phyloP scores from a whole-genome alignment of 352 stramenopile species.

The Pythium aristosporum region DNA sequence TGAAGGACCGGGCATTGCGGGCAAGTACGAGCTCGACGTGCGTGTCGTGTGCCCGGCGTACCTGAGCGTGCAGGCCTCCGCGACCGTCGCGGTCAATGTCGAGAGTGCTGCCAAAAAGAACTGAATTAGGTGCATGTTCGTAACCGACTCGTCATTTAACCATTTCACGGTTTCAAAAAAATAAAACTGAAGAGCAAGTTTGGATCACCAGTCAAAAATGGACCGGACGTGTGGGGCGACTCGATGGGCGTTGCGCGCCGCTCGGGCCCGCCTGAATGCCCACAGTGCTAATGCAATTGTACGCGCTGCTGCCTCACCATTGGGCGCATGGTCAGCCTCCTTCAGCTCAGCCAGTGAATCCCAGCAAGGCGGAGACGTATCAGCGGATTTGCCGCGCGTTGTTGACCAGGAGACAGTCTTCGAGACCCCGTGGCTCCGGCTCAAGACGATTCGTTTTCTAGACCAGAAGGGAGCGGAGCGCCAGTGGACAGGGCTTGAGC shows the following conservation, averaged over 20 bases:
- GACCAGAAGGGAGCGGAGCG: conserved; percentile 47
- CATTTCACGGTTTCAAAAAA: not conserved
- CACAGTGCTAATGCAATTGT: not conserved
- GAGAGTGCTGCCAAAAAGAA: conserved; percentile 29
- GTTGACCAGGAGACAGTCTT: conserved; percentile 54
- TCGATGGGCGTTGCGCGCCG: no score
- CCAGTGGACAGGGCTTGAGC: conserved; percentile 63
- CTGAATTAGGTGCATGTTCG: conserved; percentile 10
- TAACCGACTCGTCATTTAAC: not conserved
- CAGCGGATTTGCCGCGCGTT: conserved; percentile 37
- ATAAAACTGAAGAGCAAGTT: not conserved
- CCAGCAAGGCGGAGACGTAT: not conserved
- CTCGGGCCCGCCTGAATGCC: not conserved
- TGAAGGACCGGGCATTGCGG: conserved; percentile 56
- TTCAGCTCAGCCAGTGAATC: not conserved
- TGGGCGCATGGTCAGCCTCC: not conserved
- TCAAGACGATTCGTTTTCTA: conserved; percentile 71
- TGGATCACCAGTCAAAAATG: not conserved
- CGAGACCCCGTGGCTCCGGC: conserved; percentile 59
- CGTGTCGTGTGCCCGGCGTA: conserved; percentile 65
- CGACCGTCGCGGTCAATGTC: conserved; percentile 40
- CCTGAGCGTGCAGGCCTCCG: conserved; percentile 52
- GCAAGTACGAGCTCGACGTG: conserved; percentile 78
- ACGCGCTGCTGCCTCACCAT: not conserved
- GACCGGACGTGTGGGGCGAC: not conserved